Base-by-base conservation (phyloP, 2,329 filamentous ascomycete genomes). In the Onygena corvina region DNA sequence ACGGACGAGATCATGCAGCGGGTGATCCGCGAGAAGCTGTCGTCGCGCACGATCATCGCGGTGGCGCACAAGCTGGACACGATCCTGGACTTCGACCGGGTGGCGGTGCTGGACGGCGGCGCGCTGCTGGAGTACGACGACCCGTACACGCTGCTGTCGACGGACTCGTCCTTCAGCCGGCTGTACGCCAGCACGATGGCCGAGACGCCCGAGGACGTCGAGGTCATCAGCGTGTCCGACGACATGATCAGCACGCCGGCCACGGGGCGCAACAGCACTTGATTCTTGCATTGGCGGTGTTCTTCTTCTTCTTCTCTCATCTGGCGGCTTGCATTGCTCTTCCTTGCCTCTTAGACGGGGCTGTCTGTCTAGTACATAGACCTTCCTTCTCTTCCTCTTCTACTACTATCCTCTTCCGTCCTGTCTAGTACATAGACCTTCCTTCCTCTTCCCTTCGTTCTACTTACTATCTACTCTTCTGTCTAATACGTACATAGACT, bases 1-100 rank as follows among this genome's bases (percentile, higher is more conserved):
- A 80, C 78, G 2, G 79, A 81, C 55, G 66, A 70, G 30, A 65
- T 71, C 21, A 77, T 81, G 63, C 76, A 81, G 58, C 67, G 67
- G 27, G 67, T 79, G 25, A 71, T 81, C 48, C 70, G 76, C 2
- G 65, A 71, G 42, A 68, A 70, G 25, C 80, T 82, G 58, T 60
- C 62, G 1, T 67, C 65, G 2, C 75, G 77, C 52, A 85, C 81
- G 0, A 74, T 85, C 49, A 68, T 79, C 46, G 69, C 73, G 0
- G 73, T 79, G 1, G 75, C 75, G 3, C 76, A 79, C 61, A 74
- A 75, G 23, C 64, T 79, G 35, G 70, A 76, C 31, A 67, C 64
- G 0, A 67, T 68, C 38, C 60, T 67, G 2, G 65, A 67, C 51
- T 68, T 61, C 46, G 65, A 68, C 52, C 64, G 61, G 35, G 58